phyloP scores from a whole-genome alignment of 1,284 basidiomycete species.

The Crocinoboletus sp. region DNA sequence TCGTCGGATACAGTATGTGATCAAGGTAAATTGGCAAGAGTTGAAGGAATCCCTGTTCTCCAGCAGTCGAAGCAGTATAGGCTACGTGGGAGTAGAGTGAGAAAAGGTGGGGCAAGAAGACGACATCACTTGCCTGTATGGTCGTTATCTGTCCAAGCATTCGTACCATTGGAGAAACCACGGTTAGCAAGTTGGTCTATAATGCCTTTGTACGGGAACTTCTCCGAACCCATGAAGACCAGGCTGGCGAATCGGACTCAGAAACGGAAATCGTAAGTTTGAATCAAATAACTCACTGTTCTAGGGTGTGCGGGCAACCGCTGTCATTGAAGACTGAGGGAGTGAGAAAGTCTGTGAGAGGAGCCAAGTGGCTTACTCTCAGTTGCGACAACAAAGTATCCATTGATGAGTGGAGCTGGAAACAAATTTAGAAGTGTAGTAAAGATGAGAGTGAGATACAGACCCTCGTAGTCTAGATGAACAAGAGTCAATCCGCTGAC shows the following conservation, averaged over 20 bases:
- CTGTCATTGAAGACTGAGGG: constrained; percentile 83
- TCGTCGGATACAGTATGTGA: constrained; percentile 95
- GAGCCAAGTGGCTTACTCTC: constrained; percentile 61
- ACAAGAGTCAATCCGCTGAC: constrained; percentile 75
- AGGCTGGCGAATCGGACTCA: constrained; percentile 44
- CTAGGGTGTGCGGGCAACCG: constrained; percentile 91
- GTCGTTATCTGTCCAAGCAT: constrained; percentile 83
- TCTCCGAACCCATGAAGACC: constrained; percentile 92
- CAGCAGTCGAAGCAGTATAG: constrained; percentile 97
- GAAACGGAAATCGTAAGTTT: constrained; percentile 3
- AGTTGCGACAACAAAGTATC: constrained; percentile 89
- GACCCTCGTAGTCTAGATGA: constrained; percentile 82
- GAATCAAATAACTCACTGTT: constrained; percentile 59
- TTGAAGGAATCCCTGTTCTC: constrained; percentile 93
- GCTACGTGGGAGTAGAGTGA: constrained; percentile 36
- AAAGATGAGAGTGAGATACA: background rate
- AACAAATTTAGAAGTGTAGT: constrained; percentile 10
- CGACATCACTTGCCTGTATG: constrained; percentile 48
- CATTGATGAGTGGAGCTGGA: constrained; percentile 84
- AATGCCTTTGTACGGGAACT: constrained; percentile 96
- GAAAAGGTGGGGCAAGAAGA: background rate
- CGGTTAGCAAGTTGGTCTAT: constrained; percentile 97
- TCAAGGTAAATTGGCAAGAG: constrained; percentile 95
- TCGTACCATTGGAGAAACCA: constrained; percentile 92
- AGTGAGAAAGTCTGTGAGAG: constrained; percentile 1